phyloP scores from a whole-genome alignment of 2,329 filamentous ascomycete species.

The Botrytis cinerea region DNA sequence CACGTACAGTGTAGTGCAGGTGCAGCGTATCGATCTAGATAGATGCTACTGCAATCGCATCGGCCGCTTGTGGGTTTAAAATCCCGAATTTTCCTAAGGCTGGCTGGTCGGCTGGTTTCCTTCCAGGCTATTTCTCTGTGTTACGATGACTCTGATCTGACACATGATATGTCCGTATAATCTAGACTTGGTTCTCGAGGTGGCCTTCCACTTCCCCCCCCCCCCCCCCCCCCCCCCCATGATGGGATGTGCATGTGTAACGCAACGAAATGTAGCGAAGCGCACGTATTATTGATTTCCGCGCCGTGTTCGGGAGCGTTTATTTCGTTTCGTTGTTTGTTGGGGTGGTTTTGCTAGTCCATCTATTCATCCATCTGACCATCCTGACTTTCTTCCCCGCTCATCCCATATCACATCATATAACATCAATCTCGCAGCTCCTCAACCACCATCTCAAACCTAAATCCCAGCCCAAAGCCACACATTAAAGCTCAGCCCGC shows the following conservation, averaged over 20 bases:
- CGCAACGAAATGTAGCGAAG: not conserved
- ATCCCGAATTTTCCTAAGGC: not conserved
- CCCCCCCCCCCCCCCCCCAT: accelerated
- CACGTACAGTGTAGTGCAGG: too few species aligned
- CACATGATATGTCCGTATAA: not conserved
- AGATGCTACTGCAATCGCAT: not conserved
- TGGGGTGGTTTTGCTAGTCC: not conserved
- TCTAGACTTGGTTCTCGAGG: not conserved
- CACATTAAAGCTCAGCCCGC: not conserved
- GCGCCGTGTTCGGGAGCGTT: not conserved
- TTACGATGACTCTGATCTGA: not conserved
- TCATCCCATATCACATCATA: not conserved
- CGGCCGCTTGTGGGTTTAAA: not conserved
- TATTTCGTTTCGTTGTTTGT: not conserved
- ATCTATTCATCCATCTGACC: not conserved
- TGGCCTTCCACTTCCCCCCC: too few species aligned
- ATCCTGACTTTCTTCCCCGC: not conserved
- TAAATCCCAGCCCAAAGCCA: too few species aligned
- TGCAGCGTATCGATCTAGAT: too few species aligned
- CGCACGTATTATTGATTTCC: not conserved
- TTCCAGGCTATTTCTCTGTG: not conserved
- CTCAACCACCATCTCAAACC: not conserved
- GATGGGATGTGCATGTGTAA: not conserved
- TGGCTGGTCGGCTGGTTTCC: not conserved
- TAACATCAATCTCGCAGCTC: not conserved